Percentiles rank a stretch among this genome's conserved stretches.
Conservation (phyloP, 2,329 filamentous ascomycete genomes). For the Trichoderma afroharzianum region DNA sequence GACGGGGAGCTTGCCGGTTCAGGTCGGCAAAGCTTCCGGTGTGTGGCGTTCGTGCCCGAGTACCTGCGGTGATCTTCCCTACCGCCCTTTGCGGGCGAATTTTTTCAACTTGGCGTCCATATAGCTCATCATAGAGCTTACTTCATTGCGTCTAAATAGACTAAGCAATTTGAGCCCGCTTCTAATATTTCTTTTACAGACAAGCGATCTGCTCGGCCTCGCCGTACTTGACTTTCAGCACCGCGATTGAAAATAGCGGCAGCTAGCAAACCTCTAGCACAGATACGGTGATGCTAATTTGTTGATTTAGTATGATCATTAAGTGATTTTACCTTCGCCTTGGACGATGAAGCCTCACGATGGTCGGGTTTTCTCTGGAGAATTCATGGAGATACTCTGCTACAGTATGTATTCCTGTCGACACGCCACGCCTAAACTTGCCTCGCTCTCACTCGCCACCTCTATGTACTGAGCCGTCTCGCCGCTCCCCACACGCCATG, state of each 20-base stretch:
- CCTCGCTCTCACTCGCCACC: background rate
- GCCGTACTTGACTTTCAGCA: background rate
- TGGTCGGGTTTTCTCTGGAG: background rate
- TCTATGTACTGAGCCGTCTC: background rate
- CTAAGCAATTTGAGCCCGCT: background rate
- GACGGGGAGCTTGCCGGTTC: too few species aligned
- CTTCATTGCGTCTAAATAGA: background rate
- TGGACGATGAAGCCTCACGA: background rate
- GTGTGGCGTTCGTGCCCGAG: background rate
- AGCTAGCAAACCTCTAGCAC: background rate
- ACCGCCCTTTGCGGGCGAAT: background rate
- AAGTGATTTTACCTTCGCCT: too few species aligned
- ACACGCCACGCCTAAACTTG: background rate
- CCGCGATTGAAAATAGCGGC: background rate
- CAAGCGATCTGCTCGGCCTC: background rate
- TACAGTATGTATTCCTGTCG: background rate
- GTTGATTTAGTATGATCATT: background rate
- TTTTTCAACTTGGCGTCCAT: background rate
- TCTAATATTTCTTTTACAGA: background rate
- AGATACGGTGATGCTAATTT: background rate
- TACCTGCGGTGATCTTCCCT: background rate
- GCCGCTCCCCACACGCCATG: constrained; percentile 7
- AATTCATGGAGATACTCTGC: background rate
- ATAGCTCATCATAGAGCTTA: background rate
- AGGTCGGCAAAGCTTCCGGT: background rate